Conservation (phyloP, 768 basidiomycete species). For the Suillus brevipes region DNA sequence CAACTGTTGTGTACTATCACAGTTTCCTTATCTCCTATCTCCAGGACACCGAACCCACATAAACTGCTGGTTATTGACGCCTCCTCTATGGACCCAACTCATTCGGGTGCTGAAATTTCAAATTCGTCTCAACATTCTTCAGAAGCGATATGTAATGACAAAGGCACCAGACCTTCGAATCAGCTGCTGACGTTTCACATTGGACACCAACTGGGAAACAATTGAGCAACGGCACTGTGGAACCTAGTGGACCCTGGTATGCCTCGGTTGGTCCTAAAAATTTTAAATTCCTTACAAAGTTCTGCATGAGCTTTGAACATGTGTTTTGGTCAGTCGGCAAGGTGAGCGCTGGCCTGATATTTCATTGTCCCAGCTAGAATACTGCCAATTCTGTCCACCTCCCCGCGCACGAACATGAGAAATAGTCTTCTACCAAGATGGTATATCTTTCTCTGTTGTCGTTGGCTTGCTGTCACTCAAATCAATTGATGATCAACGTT, state of each 20-base stretch:
- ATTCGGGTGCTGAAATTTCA: not conserved
- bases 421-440: not conserved
- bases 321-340: not conserved
- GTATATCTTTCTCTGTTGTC: too few relatives aligned
- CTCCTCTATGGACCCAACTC: not conserved
- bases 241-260: not conserved
- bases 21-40: conserved; percentile 2
- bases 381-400: not conserved
- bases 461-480: not conserved
- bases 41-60: not conserved
- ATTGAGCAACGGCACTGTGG: not conserved
- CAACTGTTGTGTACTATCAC: not conserved
- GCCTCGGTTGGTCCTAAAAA: not conserved
- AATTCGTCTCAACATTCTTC: not conserved
- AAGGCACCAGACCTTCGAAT: not conserved
- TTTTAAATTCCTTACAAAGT: not conserved
- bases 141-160: not conserved
- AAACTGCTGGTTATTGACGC: not conserved
- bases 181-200: not conserved
- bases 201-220: not conserved
- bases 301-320: not conserved
- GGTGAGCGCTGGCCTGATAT: not conserved
- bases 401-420: not conserved
- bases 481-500: not conserved
- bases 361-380: not conserved